Base-by-base conservation (phyloP, 2,329 filamentous ascomycete species). In the Lecanicillium sp. region DNA sequence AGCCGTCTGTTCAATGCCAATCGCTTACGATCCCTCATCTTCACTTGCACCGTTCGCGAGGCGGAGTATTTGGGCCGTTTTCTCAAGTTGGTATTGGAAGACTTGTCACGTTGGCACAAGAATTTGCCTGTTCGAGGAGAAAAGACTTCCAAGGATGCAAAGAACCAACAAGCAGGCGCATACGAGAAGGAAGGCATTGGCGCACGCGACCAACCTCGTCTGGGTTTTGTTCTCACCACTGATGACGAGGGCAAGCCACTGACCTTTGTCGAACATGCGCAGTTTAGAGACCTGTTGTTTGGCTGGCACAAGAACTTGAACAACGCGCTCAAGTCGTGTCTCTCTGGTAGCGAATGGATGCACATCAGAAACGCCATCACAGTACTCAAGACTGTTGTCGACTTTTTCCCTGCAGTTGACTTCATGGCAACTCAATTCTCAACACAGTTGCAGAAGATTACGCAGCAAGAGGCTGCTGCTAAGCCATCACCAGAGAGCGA, bases 281-380 rank as follows among this genome's bases (percentile, higher is more conserved):
- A 87, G 39, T 98, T 94, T 66, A 81, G 87, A 36, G 81, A 86
- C 49, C 66, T 94, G 37, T 69, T 96, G 22, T 92, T 84, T 67
- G 84, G 86, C 50, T 97, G 90, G 88, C 94, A 98, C 60, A 80
- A 83, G 51, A 79, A 84, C 46, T 66, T 98, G 31, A 84, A 84
- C 50, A 76, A 69, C 36, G 87, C 90, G 3, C 68, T 98, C 39
- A 89, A 88, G 56, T 74, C 75, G 28, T 96, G 90, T 56, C 71
- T 98, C 33, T 78, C 79, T 14, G 82, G 83, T 19, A 80, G 77
- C 22, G 90, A 97, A 61, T 98, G 92, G 76, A 96, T 96, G 84
- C 89, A 96, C 59, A 94, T 97, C 56, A 81, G 90, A 40, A 98
- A 98, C 57, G 87, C 88, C 32, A 94, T 97, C 49, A 92, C 84